These are phyloP conservation scores for Staphylotrichum tortipilum DNA, from an alignment of 495 filamentous ascomycete species.

Conservation along the genomic window DNA sequence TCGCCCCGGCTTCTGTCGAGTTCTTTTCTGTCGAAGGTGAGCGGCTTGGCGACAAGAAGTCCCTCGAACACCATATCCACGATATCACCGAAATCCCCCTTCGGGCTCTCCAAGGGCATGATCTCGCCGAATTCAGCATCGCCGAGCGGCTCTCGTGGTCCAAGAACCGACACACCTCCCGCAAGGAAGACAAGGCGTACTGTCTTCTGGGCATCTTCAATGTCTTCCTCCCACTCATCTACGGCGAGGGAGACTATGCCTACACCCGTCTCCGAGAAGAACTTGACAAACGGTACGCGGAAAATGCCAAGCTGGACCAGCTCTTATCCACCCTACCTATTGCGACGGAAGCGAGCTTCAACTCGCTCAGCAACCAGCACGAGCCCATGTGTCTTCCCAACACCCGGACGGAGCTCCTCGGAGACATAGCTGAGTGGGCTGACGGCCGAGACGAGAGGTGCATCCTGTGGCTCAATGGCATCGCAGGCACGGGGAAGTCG, in stretches of 20 bases:
- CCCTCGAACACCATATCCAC: background rate
- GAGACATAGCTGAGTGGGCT: no score
- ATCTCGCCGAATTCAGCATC: background rate
- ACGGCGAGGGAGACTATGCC: conserved; percentile 2
- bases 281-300: background rate
- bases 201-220: conserved; percentile 7
- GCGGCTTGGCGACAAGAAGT: background rate
- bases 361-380: no score
- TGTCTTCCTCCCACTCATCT: conserved; percentile 5
- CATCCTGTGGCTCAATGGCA: no score
- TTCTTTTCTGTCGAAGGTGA: background rate
- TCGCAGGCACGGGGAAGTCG: no score
- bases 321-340: no score
- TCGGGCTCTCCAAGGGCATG: background rate
- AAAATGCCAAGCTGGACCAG: no score
- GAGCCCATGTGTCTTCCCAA: no score
- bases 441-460: no score
- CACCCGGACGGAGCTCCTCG: no score
- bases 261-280: conserved; percentile 5
- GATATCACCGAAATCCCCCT: background rate
- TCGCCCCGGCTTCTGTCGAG: background rate
- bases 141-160: conserved; percentile 6
- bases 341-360: no score
- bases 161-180: background rate
- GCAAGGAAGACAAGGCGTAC: conserved; percentile 2